These are phyloP conservation scores for Monarda citriodora DNA, from an alignment of 305 asterid genomes.

Conservation along the genomic window DNA sequence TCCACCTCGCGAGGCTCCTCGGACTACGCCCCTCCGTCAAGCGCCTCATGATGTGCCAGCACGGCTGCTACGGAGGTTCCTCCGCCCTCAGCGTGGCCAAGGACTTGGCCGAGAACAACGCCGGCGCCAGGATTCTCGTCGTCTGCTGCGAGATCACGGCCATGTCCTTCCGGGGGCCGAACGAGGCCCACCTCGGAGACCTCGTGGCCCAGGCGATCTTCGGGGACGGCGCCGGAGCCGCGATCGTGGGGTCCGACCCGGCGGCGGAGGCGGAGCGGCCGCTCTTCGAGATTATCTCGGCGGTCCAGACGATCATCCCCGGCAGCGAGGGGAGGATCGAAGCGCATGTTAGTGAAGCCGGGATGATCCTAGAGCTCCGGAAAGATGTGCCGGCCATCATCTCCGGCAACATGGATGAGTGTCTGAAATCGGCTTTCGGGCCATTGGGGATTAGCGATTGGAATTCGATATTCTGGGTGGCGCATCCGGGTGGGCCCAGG, in stretches of 20 bases:
- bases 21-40: constrained; percentile 62
- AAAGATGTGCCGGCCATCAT: constrained; percentile 47
- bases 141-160: constrained; percentile 58
- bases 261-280: constrained; percentile 33
- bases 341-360: constrained; percentile 46
- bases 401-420: constrained; percentile 39
- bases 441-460: constrained; percentile 54
- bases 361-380: constrained; percentile 38
- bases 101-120: constrained; percentile 32
- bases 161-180: constrained; percentile 60
- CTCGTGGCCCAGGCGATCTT: constrained; percentile 59
- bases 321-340: constrained; percentile 42
- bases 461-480: constrained; percentile 61
- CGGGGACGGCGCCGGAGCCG: constrained; percentile 61
- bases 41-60: constrained; percentile 61
- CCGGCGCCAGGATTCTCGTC: constrained; percentile 45
- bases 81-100: constrained; percentile 67
- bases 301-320: constrained; percentile 48
- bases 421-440: constrained; percentile 41
- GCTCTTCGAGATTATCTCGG: constrained; percentile 43
- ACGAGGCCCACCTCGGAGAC: constrained; percentile 29
- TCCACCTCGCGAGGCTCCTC: constrained; percentile 56
- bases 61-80: constrained; percentile 66
- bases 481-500: constrained; percentile 70
- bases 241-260: constrained; percentile 50